Conservation (phyloP, 371 early-diverging fungal genomes). For the Pancytospora philotis region DNA sequence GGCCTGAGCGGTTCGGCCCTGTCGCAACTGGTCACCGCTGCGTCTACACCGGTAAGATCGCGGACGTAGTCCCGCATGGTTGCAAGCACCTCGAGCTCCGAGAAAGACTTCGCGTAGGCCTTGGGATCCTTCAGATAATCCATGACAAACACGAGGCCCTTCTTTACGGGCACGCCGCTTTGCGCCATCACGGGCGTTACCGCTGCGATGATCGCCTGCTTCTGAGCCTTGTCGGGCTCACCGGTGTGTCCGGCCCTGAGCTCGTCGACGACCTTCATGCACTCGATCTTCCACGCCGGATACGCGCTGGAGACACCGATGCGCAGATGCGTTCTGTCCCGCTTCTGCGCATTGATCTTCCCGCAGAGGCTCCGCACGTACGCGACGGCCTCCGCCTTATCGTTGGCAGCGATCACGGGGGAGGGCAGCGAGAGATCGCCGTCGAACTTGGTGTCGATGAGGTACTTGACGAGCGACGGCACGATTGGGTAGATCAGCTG, state of each 20-base stretch:
- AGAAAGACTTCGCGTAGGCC: conserved; percentile 32
- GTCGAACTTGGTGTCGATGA: conserved; percentile 36
- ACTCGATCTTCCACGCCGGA: conserved; percentile 45
- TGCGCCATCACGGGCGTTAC: conserved; percentile 8
- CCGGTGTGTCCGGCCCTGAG: background rate
- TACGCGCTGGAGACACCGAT: conserved; percentile 35
- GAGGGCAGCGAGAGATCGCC: conserved; percentile 25
- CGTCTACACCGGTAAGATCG: conserved; percentile 12
- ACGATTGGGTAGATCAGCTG: conserved; percentile 52
- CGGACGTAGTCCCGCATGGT: conserved; percentile 28
- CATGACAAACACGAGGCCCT: conserved; percentile 45
- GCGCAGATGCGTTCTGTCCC: conserved; percentile 2
- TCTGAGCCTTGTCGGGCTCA: conserved; percentile 9
- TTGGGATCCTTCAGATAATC: conserved; percentile 37
- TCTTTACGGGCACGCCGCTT: conserved; percentile 28
- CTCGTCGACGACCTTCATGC: conserved; percentile 32
- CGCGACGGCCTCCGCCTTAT: conserved; percentile 13
- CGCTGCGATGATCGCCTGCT: background rate
- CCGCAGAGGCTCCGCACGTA: conserved; percentile 29
- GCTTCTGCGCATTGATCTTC: conserved; percentile 10
- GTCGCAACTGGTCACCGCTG: conserved; percentile 5
- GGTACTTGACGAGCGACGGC: conserved; percentile 19
- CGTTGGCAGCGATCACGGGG: background rate
- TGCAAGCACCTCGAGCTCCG: conserved; percentile 39
- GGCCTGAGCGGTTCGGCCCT: conserved; percentile 41